Evolutionary conservation across 225 moss, liverwort and hornwort species (phyloP).

Genomic region (Thuidium tamariscinum): DNA sequence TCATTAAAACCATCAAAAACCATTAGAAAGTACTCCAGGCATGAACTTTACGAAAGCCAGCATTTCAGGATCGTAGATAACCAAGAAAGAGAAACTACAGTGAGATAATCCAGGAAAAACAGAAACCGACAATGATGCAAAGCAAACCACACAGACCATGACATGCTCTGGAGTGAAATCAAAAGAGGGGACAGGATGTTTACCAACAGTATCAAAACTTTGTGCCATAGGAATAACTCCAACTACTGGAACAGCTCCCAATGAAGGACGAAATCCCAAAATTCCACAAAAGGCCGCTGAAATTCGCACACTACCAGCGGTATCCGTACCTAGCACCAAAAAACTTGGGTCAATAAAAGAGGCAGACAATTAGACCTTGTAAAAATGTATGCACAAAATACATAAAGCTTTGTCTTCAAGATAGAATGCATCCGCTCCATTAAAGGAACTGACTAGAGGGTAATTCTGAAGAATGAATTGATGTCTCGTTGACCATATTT

Average conservation of each 20-base stretch:
- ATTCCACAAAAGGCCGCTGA: constrained; percentile 93
- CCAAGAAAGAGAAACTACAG: neutral
- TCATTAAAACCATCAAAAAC: neutral
- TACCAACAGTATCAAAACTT: constrained; percentile 98
- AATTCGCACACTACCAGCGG: constrained; percentile 75
- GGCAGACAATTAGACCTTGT: neutral
- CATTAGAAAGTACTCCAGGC: neutral
- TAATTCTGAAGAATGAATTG: neutral
- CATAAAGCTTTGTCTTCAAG: neutral
- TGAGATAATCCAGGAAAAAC: neutral
- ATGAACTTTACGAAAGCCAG: neutral
- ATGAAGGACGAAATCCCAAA: constrained; percentile 91
- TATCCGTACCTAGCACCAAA: constrained; percentile 73
- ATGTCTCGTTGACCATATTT: neutral
- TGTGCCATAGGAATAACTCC: constrained; percentile 80
- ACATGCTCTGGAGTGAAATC: neutral
- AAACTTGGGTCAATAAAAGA: neutral
- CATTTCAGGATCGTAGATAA: neutral
- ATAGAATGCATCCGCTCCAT: neutral
- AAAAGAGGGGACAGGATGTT: neutral
- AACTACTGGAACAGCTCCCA: constrained; percentile 65
- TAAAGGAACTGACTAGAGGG: neutral
- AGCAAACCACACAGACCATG: neutral
- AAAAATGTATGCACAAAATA: neutral
- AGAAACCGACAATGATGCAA: neutral